Percentiles rank a stretch among this genome's conserved stretches.
phyloP scores from a whole-genome alignment of 139 green algal species.

The Picochlorum sp. region DNA sequence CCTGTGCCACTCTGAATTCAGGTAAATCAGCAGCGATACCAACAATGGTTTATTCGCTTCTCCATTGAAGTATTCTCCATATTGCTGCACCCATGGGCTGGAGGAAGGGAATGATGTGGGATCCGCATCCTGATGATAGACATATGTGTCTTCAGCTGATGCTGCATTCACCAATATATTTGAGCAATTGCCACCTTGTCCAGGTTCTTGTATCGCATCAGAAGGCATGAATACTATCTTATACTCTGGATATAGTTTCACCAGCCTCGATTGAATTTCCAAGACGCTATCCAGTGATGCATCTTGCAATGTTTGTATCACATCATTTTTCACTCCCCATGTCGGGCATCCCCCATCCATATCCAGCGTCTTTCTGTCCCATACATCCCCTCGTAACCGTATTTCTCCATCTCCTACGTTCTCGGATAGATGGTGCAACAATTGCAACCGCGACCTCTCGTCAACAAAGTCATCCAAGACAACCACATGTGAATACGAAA shows the following conservation, averaged over 20 bases:
- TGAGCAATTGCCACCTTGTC: conserved; percentile 44
- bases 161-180: conserved; percentile 78
- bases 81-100: conserved; percentile 26
- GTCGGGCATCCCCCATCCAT: conserved; percentile 28
- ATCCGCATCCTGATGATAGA: conserved; percentile 80
- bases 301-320: conserved; percentile 35
- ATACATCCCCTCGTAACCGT: conserved; percentile 32
- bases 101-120: conserved; percentile 46
- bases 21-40: conserved; percentile 74
- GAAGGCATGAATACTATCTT: conserved; percentile 67
- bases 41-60: conserved; percentile 72
- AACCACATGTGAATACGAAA: conserved; percentile 45
- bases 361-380: conserved; percentile 56
- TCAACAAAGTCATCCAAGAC: conserved; percentile 59
- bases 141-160: conserved; percentile 55
- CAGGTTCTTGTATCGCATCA: conserved; percentile 42
- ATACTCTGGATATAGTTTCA: conserved; percentile 58
- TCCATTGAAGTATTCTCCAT: conserved; percentile 71
- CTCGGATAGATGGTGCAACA: conserved; percentile 33
- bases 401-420: background rate
- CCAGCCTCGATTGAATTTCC: conserved; percentile 64
- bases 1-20: conserved; percentile 57
- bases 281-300: conserved; percentile 32
- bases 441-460: conserved; percentile 21
- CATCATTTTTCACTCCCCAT: conserved; percentile 49